phyloP scores from a whole-genome alignment of 176 grass and related monocot species.

The Themeda triandra region DNA sequence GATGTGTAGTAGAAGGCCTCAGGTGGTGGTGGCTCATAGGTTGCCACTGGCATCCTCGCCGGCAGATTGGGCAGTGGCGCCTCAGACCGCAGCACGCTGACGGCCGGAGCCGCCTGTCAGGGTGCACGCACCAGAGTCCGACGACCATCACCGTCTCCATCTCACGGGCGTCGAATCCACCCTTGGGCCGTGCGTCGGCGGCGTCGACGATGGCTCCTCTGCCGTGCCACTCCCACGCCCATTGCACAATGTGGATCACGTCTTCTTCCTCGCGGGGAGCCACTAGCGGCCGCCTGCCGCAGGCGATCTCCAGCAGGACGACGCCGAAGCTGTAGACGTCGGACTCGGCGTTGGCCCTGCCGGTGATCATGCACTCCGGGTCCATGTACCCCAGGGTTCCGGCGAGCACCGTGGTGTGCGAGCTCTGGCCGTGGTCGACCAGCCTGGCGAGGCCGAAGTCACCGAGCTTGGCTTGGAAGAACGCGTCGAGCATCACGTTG shows the following conservation, averaged over 20 bases:
- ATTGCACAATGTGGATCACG: neutral
- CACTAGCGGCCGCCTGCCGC: constrained; percentile 5
- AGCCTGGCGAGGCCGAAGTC: constrained; percentile 39
- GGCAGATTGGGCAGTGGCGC: too few relatives aligned
- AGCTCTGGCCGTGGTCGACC: constrained; percentile 10
- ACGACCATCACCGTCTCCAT: constrained; percentile 43
- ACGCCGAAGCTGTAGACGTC: constrained; percentile 52
- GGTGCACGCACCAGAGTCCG: constrained; percentile 54
- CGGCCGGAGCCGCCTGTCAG: neutral
- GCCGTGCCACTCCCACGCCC: constrained; percentile 30
- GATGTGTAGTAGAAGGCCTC: too few relatives aligned
- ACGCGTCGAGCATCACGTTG: constrained; percentile 30
- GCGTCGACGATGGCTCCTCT: constrained; percentile 10
- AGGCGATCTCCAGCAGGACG: constrained; percentile 41
- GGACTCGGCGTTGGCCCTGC: constrained; percentile 3
- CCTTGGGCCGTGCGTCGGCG: constrained; percentile 9
- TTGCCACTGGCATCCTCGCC: too few relatives aligned
- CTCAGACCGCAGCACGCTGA: too few relatives aligned
- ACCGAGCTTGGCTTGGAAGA: constrained; percentile 40
- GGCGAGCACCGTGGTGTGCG: too few relatives aligned
- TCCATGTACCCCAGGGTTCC: constrained; percentile 33
- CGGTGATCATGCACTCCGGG: constrained; percentile 14
- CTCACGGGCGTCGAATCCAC: neutral
- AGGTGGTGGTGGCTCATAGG: too few relatives aligned
- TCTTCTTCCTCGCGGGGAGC: neutral